These are phyloP conservation scores for Wallacemonas sp. DNA, from an alignment of 208 protist genomes.

Conservation along the genomic window DNA sequence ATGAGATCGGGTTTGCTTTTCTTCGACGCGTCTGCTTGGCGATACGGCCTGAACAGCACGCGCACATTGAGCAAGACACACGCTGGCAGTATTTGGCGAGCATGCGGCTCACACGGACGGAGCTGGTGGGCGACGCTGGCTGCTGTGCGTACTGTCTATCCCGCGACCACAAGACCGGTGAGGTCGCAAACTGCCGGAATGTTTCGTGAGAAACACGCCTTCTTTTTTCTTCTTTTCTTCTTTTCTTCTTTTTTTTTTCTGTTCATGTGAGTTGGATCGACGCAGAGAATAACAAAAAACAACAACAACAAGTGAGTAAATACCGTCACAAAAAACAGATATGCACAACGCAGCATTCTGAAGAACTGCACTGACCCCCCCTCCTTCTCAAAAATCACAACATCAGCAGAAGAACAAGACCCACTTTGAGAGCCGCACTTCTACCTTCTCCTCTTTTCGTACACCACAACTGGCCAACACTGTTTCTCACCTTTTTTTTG, in stretches of 20 bases:
- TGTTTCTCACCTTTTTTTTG: neutral
- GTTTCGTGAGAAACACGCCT: neutral
- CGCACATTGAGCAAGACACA: constrained; percentile 64
- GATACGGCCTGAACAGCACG: constrained; percentile 41
- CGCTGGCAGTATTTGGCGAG: constrained; percentile 59
- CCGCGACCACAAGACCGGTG: neutral
- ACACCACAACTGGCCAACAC: no score
- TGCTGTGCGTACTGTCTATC: constrained; percentile 36
- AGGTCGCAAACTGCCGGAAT: neutral
- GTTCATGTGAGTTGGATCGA: no score
- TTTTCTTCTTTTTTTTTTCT: neutral
- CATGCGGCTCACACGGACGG: constrained; percentile 70
- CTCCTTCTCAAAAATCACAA: neutral
- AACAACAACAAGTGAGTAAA: no score
- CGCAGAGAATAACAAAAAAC: neutral
- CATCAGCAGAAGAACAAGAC: neutral
- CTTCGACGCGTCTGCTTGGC: constrained; percentile 52
- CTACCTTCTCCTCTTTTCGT: neutral
- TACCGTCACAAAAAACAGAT: neutral
- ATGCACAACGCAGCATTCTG: neutral
- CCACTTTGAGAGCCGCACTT: neutral
- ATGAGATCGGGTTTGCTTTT: constrained; percentile 71
- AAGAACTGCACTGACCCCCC: no score
- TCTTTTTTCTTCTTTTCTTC: no score
- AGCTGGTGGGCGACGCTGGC: constrained; percentile 41